Evolutionary conservation across 768 basidiomycete species (phyloP), one percentile per base, ranked within the genome.

Genomic region (Hericium coralloides): DNA sequence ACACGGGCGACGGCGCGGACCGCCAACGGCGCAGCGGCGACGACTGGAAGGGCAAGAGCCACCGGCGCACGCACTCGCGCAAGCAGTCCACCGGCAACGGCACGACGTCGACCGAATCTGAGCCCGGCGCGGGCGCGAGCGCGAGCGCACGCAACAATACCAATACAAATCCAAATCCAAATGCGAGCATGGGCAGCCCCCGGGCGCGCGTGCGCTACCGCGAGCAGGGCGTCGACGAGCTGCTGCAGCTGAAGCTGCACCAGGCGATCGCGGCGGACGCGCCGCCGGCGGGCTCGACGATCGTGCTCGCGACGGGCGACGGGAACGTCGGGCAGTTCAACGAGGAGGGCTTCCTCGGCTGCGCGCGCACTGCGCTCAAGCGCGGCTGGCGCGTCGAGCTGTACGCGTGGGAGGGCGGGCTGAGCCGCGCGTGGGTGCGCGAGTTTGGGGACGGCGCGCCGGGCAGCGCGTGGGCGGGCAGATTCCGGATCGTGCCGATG

Each of bases 331-430:
- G 90, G 5, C 89, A 95, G 67, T 97, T 95, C 68, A 95, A 85
- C 69, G 89, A 92, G 58, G 89, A 93, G 65, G 95, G 95, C 6
- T 98, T 97, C 73, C 68, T 94, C 23, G 92, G 93, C 0, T 88
- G 89, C 47, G 91, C 94, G 12, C 75, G 89, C 57, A 84, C 85
- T 12, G 95, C 95, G 4, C 72, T 98, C 63, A 86, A 84, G 70
- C 81, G 86, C 49, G 95, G 95, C 2, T 98, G 95, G 95, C 79
- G 77, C 56, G 92, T 98, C n/a, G 95, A 98, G 72, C 66, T 98
- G 65, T 94, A 92, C 71, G 89, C 90, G 0, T 98, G 93, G 87
- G 87, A 89, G 66, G 84, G 85, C 49, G 87, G 89, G 1, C 68
- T 92, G 58, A 92, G 91, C 68, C 78, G 81, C 22, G 77, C 85